phyloP scores from a whole-genome alignment of 1,139 yeast genomes.

The Arxiozyma telluris region DNA sequence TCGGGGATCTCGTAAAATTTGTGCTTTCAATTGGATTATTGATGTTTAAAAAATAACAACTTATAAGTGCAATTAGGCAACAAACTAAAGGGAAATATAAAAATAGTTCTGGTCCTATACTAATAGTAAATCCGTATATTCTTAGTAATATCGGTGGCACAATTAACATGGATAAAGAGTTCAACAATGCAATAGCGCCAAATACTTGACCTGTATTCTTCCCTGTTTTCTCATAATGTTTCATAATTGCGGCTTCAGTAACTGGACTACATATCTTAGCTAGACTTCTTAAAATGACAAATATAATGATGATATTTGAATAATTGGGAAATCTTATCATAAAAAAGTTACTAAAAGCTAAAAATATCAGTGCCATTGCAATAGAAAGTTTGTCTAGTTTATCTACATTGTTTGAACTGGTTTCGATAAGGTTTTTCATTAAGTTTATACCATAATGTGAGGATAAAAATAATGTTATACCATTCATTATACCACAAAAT shows the following conservation, averaged over 20 bases:
- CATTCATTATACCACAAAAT: conserved; percentile 40
- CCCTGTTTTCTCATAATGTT: conserved; percentile 39
- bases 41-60: conserved; percentile 15
- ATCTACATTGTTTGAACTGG: conserved; percentile 38
- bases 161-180: conserved; percentile 35
- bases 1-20: not conserved
- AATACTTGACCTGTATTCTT: conserved; percentile 45
- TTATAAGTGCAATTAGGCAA: conserved; percentile 14
- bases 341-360: conserved; percentile 37
- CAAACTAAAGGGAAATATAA: conserved; percentile 24
- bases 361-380: conserved; percentile 34
- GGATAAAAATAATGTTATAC: conserved; percentile 35
- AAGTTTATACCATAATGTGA: conserved; percentile 38
- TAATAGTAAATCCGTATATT: conserved; percentile 35
- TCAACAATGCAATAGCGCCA: conserved; percentile 43
- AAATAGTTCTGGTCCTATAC: conserved; percentile 27
- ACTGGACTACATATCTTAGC: conserved; percentile 38
- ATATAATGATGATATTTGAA: conserved; percentile 11
- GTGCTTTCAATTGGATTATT: not conserved
- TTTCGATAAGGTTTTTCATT: conserved; percentile 29
- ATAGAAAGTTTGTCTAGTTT: conserved; percentile 43
- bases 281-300: conserved; percentile 32
- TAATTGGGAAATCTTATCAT: conserved; percentile 25
- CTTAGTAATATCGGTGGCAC: conserved; percentile 36
- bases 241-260: conserved; percentile 38